Conservation (phyloP, 2,329 filamentous ascomycete genomes). For the Blumeria graminis region DNA sequence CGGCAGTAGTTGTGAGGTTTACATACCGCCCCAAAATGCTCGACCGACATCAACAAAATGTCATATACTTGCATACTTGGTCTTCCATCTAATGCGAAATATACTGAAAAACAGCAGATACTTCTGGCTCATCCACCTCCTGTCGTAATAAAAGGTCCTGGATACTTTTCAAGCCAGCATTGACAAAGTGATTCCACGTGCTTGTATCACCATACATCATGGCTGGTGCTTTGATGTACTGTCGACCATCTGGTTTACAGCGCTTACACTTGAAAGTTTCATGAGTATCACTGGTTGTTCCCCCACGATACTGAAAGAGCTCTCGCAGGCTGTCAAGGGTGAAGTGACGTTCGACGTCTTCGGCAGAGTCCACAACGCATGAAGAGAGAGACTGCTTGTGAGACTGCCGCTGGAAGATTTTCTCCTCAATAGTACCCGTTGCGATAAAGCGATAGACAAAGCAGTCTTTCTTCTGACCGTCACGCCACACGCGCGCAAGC, state of each 20-base stretch:
- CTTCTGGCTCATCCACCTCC: conserved; percentile 52
- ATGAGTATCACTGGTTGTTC: conserved; percentile 80
- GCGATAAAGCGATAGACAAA: conserved; percentile 99
- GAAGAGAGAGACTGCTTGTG: conserved; percentile 95
- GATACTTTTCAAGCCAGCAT: conserved; percentile 54
- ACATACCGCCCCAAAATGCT: too few relatives aligned
- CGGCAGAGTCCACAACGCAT: conserved; percentile 85
- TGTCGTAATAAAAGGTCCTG: conserved; percentile 80
- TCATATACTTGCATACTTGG: too few relatives aligned
- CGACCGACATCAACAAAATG: too few relatives aligned
- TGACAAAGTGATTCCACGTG: conserved; percentile 97
- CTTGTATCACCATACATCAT: conserved; percentile 96
- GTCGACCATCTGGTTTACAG: conserved; percentile 67
- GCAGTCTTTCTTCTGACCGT: conserved; percentile 97
- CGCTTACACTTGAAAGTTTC: conserved; percentile 98
- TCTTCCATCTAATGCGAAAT: conserved; percentile 48
- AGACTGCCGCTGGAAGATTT: conserved; percentile 95
- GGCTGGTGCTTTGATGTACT: conserved; percentile 72
- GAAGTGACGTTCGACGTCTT: conserved; percentile 95
- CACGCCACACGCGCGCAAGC: conserved; percentile 90
- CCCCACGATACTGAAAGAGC: conserved; percentile 72
- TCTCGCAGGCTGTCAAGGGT: conserved; percentile 75
- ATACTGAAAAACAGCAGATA: conserved; percentile 95
- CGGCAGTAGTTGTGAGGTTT: too few relatives aligned
- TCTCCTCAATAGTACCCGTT: conserved; percentile 93